Base-by-base conservation (phyloP, 1,284 basidiomycete genomes). In the Tylopilus sp. region DNA sequence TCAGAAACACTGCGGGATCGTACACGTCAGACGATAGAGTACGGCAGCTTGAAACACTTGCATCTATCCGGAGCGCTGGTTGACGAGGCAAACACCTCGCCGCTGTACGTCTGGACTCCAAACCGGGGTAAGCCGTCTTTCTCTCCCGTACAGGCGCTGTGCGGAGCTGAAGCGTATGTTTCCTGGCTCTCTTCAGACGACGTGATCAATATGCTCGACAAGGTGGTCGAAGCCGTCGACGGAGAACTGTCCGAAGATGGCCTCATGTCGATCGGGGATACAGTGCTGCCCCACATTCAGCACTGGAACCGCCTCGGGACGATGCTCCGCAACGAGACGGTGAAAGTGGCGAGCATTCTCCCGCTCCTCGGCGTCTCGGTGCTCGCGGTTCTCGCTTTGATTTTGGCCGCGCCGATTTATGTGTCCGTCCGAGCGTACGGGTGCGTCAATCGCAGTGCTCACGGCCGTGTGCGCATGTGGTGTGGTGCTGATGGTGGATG, bases 191-290 rank as follows among this genome's bases (percentile, higher is more conserved):
- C 3, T 21, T 19, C n/a, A 63, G 65, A 35, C 2, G 57, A 63
- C 19, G 52, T 63, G 26, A 34, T 50, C 6, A 30, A 42, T 3
- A 56, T 53, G 49, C 44, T 67, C 1, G 59, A 63, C 19, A 66
- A 60, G 38, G 47, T 67, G 61, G 56, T 63, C 45, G 52, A 48
- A 18, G 45, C 53, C 0, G 29, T 64, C 23, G 61, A 63, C 10
- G 57, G 39, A 18, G 61, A 61, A 18, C 16, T 60, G 4, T 54
- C 38, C 1, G 54, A 58, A 33, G 59, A 65, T 3, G 51, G 51
- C 19, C 48, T 64, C 23, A 51, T 60, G 47, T 52, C 54, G 3
- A 41, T 58, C 2, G 57, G 52, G 3, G 59, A 58, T 7, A 7
- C 46, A 1, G 19, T 62, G 10, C 36, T 51, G 8, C 59, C 59